A percentile compares a stretch with the other conserved stretches of the same genome.
These are phyloP conservation scores for Talaromyces proteolyticus DNA, from an alignment of 495 filamentous ascomycete genomes.

Conservation along the genomic window DNA sequence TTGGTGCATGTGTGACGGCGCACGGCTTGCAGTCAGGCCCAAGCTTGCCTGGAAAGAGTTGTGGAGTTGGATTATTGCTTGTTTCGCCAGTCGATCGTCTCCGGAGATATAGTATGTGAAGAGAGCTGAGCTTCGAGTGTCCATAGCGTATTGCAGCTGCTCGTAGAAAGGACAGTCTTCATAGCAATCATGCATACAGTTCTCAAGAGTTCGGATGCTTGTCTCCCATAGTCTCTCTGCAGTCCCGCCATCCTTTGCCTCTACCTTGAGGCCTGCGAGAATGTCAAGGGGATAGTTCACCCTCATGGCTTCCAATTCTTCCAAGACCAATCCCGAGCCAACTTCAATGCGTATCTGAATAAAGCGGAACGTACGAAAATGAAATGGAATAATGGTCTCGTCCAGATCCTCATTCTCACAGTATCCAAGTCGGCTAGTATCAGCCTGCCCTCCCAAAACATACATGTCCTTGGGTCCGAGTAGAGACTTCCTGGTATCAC, in stretches of 20 bases:
- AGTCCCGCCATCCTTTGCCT: too few species aligned
- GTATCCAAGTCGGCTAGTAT: too few species aligned
- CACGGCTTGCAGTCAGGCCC: too few species aligned
- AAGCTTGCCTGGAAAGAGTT: conserved; percentile 11
- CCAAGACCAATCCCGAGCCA: conserved; percentile 4
- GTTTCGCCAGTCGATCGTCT: conserved; percentile 20
- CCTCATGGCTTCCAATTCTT: not conserved
- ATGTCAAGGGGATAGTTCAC: conserved; percentile 18
- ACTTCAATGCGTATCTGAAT: conserved; percentile 12
- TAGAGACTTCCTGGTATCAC: conserved; percentile 11
- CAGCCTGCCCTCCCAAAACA: not conserved
- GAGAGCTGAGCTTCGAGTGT: conserved; percentile 17
- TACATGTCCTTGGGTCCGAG: conserved; percentile 14
- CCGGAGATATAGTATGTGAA: conserved; percentile 19
- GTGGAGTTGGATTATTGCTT: conserved; percentile 20
- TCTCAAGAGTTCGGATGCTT: conserved; percentile 16
- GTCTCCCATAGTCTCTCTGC: conserved; percentile 18
- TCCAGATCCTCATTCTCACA: too few species aligned
- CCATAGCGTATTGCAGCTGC: conserved; percentile 22
- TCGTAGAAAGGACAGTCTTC: conserved; percentile 28
- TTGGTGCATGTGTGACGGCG: conserved; percentile 19
- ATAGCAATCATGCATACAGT: conserved; percentile 24
- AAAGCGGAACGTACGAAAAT: conserved; percentile 24
- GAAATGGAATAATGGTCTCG: conserved; percentile 14
- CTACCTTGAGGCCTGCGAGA: too few species aligned